phyloP scores from a whole-genome alignment of 306 rosid genomes.

The Bauhinia variegata region DNA sequence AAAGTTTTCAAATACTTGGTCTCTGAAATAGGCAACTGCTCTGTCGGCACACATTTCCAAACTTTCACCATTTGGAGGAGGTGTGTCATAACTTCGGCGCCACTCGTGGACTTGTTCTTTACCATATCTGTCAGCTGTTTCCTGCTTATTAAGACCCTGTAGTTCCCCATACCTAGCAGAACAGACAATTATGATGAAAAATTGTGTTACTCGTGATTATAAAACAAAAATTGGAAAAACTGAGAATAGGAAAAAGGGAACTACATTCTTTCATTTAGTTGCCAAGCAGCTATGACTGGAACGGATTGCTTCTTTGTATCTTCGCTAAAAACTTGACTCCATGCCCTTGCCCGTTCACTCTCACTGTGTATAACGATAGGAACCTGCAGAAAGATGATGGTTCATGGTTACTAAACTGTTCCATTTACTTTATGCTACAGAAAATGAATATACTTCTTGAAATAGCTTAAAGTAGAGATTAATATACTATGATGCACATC shows the following conservation, averaged over 20 bases:
- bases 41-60: conserved; percentile 99
- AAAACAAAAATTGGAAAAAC: conserved; percentile 25
- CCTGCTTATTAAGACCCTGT: conserved; percentile 98
- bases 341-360: conserved; percentile 76
- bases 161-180: conserved; percentile 90
- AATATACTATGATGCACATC: conserved; percentile 3
- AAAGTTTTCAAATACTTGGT: conserved; percentile 56
- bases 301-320: conserved; percentile 92
- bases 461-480: conserved; percentile 23
- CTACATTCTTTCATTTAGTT: conserved; percentile 97
- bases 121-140: conserved; percentile 95
- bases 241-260: conserved; percentile 28
- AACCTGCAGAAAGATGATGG: conserved; percentile 58
- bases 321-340: conserved; percentile 92
- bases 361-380: conserved; percentile 82
- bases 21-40: conserved; percentile 97
- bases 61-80: conserved; percentile 99
- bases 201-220: conserved; percentile 17
- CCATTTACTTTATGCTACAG: conserved; percentile 18
- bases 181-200: conserved; percentile 29
- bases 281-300: conserved; percentile 90
- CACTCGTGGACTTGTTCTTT: conserved; percentile 96
- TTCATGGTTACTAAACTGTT: conserved; percentile 33
- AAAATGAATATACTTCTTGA: conserved; percentile 10
- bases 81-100: conserved; percentile 94